phyloP scores from a whole-genome alignment of 2,329 filamentous ascomycete species.

The Colletotrichum kahawae region DNA sequence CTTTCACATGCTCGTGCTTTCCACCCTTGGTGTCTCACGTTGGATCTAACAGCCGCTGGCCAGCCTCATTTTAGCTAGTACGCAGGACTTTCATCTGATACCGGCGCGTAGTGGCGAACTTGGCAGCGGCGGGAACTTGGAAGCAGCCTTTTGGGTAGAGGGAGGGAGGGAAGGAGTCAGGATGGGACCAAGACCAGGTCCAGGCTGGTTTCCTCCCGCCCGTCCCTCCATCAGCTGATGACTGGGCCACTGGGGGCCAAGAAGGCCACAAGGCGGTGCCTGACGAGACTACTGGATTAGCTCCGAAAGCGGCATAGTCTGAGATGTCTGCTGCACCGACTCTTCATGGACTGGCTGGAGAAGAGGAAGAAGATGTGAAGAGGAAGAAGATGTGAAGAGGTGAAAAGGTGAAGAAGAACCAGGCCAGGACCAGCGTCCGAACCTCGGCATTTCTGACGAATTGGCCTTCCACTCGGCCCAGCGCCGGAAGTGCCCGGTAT shows the following conservation, averaged over 20 bases:
- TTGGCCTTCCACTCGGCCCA: constrained; percentile 1
- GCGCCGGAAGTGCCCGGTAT: constrained; percentile 9
- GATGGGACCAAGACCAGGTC: background rate
- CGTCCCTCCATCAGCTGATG: constrained; percentile 1
- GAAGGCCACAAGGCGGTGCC: background rate
- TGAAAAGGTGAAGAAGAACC: background rate
- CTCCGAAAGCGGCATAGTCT: background rate
- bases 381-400: background rate
- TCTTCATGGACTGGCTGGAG: background rate
- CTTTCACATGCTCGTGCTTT: constrained; percentile 4
- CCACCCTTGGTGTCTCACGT: background rate
- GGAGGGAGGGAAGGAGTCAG: background rate
- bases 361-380: background rate
- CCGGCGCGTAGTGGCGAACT: background rate
- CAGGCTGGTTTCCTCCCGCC: background rate
- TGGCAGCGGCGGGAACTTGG: background rate
- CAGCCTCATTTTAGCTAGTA: background rate
- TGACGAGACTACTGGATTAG: background rate
- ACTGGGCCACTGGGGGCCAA: background rate
- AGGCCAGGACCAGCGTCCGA: constrained; percentile 10
- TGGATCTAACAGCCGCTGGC: background rate
- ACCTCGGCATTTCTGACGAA: constrained; percentile 22
- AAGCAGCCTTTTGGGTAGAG: background rate
- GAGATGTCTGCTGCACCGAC: background rate
- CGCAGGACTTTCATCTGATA: constrained; percentile 6